These are phyloP conservation scores for Monosporascus sp. DNA, from an alignment of 2,329 filamentous ascomycete genomes.

Conservation along the genomic window DNA sequence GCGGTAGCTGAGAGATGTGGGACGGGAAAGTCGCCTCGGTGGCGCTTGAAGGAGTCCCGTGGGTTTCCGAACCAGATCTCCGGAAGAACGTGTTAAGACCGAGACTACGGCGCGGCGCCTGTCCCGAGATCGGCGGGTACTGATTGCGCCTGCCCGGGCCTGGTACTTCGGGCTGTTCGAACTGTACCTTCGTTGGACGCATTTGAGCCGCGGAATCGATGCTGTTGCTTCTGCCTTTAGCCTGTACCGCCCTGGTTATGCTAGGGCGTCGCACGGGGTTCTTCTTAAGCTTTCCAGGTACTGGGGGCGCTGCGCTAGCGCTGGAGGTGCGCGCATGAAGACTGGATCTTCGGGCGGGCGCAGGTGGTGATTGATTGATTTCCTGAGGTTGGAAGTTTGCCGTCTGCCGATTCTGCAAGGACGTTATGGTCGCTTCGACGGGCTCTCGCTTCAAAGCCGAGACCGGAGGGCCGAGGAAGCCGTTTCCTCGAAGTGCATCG, in stretches of 20 bases:
- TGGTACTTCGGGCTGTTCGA: slow-evolving; percentile 25
- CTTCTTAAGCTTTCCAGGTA: slow-evolving; percentile 17
- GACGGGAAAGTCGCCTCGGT: slow-evolving; percentile 15
- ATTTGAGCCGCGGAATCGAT: slow-evolving; percentile 20
- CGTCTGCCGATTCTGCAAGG: slow-evolving; percentile 35
- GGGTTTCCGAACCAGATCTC: slow-evolving; percentile 39
- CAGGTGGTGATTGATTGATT: slow-evolving; percentile 34
- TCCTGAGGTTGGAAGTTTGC: slow-evolving; percentile 27
- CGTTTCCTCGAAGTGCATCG: slow-evolving; percentile 32
- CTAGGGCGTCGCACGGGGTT: slow-evolving; percentile 11
- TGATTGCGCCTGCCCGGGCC: slow-evolving; percentile 26
- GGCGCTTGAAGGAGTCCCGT: slow-evolving; percentile 13
- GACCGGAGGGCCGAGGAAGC: slow-evolving; percentile 25
- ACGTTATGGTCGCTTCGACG: slow-evolving; percentile 41
- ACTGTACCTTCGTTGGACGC: slow-evolving; percentile 7
- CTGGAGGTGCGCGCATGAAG: slow-evolving; percentile 42
- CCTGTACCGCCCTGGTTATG: slow-evolving; percentile 1
- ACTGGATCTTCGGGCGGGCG: slow-evolving; percentile 50
- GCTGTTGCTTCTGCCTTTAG: slow-evolving; percentile 23
- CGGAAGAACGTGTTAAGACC: slow-evolving; percentile 48
- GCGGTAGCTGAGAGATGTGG: slow-evolving; percentile 12
- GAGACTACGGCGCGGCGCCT: slow-evolving; percentile 36
- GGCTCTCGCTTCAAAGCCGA: slow-evolving; percentile 35
- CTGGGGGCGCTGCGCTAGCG: slow-evolving; percentile 13
- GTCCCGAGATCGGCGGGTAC: slow-evolving; percentile 47